A percentile compares a stretch with the other conserved stretches of the same genome.
Conservation (phyloP, 2,329 filamentous ascomycete species). For the Microthyrium microscopicum region DNA sequence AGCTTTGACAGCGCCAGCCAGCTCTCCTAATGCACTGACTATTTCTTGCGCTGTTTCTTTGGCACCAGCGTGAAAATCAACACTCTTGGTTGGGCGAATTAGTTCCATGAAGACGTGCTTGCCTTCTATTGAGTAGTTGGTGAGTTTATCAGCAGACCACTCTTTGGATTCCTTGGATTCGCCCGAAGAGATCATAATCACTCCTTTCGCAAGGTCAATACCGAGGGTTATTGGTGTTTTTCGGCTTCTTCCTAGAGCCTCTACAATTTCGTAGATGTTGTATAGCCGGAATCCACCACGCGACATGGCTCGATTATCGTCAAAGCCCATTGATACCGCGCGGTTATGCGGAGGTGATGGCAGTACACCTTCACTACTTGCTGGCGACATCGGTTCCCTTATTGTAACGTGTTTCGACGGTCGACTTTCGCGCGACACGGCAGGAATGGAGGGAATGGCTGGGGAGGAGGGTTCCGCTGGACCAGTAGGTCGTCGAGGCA, state of each 20-base stretch:
- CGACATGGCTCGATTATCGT: conserved; percentile 33
- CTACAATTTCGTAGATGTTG: conserved; percentile 94
- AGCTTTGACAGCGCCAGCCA: conserved; percentile 72
- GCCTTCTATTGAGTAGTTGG: conserved; percentile 94
- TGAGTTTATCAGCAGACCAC: conserved; percentile 88
- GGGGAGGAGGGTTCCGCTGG: conserved; percentile 38
- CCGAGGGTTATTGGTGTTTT: conserved; percentile 96
- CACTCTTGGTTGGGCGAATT: conserved; percentile 77
- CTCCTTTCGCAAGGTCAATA: conserved; percentile 76
- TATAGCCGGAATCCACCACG: conserved; percentile 84
- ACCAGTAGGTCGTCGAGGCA: conserved; percentile 46
- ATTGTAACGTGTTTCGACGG: no score
- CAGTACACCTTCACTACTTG: conserved; percentile 23
- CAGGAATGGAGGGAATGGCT: conserved; percentile 11
- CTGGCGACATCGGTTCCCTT: no score
- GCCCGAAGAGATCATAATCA: conserved; percentile 82
- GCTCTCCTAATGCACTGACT: conserved; percentile 69
- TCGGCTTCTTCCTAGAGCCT: conserved; percentile 91
- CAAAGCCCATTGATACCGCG: conserved; percentile 21
- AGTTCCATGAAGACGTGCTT: conserved; percentile 96
- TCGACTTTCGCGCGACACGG: conserved; percentile 1
- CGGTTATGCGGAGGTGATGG: conserved; percentile 41
- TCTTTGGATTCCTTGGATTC: conserved; percentile 72
- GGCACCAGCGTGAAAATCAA: conserved; percentile 92
- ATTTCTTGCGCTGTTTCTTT: conserved; percentile 96